Conservation (phyloP, 2,329 filamentous ascomycete genomes). For the Zymoseptoria ardabiliae region DNA sequence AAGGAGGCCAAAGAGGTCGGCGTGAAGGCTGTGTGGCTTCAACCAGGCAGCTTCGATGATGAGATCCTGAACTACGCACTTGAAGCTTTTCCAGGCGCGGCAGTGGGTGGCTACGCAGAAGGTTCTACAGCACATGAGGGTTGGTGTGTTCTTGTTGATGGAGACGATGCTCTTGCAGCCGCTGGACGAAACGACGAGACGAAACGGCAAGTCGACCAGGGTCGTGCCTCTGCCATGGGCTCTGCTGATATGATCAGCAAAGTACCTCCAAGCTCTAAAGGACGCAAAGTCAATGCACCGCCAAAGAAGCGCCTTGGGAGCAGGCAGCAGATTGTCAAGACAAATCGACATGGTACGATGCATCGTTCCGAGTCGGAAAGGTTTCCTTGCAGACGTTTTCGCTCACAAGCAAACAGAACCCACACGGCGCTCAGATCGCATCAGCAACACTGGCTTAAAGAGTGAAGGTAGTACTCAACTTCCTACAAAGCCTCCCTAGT, state of each 20-base stretch:
- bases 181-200: constrained; percentile 30
- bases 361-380: neutral
- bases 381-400: neutral
- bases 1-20: constrained; percentile 69
- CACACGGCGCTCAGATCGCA: neutral
- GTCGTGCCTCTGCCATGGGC: neutral
- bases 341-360: neutral
- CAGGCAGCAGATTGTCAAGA: neutral
- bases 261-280: neutral
- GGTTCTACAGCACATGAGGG: constrained; percentile 62
- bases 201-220: constrained; percentile 4
- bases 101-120: constrained; percentile 60
- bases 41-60: constrained; percentile 81
- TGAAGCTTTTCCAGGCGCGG: constrained; percentile 58
- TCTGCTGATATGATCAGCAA: neutral
- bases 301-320: neutral
- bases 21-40: constrained; percentile 73
- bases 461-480: neutral
- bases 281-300: neutral
- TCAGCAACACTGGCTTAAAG: neutral
- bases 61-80: constrained; percentile 64
- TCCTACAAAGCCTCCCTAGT: neutral
- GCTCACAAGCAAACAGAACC: neutral
- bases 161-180: constrained; percentile 55
- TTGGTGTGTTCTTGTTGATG: constrained; percentile 84